Conservation (phyloP, 805 yeast species). For the Zygosaccharomyces lentus region DNA sequence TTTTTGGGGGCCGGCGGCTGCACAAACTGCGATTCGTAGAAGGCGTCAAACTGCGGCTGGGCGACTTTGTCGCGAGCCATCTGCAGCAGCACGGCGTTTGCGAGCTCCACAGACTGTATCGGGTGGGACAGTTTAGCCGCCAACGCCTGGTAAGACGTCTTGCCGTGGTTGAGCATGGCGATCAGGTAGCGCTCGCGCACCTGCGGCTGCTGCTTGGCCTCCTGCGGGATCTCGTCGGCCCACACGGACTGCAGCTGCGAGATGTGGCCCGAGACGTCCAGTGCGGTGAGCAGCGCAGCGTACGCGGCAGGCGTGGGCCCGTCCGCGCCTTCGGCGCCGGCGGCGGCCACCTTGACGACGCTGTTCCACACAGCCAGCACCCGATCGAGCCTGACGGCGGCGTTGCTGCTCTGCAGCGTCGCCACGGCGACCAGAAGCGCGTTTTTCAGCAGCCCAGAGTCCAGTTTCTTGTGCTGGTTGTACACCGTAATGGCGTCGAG, state of each 20-base stretch:
- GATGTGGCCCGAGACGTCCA: slow-evolving; percentile 19
- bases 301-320: slow-evolving; percentile 19
- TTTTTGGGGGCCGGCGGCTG: not conserved
- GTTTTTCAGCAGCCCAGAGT: slow-evolving; percentile 16
- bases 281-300: slow-evolving; percentile 22
- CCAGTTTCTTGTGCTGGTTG: slow-evolving; percentile 19
- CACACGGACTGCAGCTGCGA: slow-evolving; percentile 22
- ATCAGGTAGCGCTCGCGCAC: slow-evolving; percentile 24
- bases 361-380: slow-evolving; percentile 35
- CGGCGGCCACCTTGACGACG: slow-evolving; percentile 16
- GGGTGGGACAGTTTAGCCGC: slow-evolving; percentile 16
- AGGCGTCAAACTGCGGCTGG: slow-evolving; percentile 13
- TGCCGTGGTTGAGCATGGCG: slow-evolving; percentile 13
- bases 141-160: slow-evolving; percentile 11
- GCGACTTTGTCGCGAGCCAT: slow-evolving; percentile 15
- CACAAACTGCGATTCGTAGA: slow-evolving; percentile 16
- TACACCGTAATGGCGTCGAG: slow-evolving; percentile 20
- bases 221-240: slow-evolving; percentile 24
- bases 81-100: slow-evolving; percentile 22
- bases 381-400: slow-evolving; percentile 15
- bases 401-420: slow-evolving; percentile 14
- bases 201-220: slow-evolving; percentile 16
- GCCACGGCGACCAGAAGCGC: slow-evolving; percentile 26
- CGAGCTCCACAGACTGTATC: slow-evolving; percentile 20
- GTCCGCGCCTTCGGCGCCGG: not conserved